Evolutionary conservation across 345 rosid species (phyloP).

Genomic region (Mallotus nudiflorus): DNA sequence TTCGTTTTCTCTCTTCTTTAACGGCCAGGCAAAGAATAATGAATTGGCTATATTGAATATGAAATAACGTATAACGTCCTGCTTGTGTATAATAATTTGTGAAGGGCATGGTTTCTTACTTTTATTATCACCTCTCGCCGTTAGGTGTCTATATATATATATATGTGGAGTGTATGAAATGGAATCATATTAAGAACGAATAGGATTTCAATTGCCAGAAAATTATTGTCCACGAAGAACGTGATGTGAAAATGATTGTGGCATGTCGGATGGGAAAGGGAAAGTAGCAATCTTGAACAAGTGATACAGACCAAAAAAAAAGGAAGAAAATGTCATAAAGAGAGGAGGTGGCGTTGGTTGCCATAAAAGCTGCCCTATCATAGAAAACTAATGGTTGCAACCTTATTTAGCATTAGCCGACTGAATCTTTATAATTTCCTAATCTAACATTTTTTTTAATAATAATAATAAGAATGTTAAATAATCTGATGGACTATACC

Average conservation of each 20-base stretch:
- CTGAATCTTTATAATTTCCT: background rate
- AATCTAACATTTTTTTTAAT: background rate
- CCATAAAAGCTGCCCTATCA: conserved; percentile 9
- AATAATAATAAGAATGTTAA: no score
- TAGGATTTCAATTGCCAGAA: no score
- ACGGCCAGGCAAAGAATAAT: no score
- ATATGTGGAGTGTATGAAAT: no score
- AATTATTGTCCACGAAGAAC: no score
- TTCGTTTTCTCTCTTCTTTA: no score
- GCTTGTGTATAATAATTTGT: no score
- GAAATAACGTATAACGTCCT: no score
- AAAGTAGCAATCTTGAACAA: background rate
- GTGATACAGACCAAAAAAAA: background rate
- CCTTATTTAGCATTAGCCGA: background rate
- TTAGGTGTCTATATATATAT: background rate
- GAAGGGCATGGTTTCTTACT: no score
- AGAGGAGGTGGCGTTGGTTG: background rate
- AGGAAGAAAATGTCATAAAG: background rate
- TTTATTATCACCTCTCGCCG: background rate
- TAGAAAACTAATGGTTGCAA: background rate
- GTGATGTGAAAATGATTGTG: background rate
- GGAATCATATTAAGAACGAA: no score
- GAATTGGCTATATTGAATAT: no score
- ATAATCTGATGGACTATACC: no score
- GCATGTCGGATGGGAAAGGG: background rate